Evolutionary conservation across 768 basidiomycete genomes (phyloP), one percentile per base, ranked within the genome.

Genomic region (Boletales sp.): DNA sequence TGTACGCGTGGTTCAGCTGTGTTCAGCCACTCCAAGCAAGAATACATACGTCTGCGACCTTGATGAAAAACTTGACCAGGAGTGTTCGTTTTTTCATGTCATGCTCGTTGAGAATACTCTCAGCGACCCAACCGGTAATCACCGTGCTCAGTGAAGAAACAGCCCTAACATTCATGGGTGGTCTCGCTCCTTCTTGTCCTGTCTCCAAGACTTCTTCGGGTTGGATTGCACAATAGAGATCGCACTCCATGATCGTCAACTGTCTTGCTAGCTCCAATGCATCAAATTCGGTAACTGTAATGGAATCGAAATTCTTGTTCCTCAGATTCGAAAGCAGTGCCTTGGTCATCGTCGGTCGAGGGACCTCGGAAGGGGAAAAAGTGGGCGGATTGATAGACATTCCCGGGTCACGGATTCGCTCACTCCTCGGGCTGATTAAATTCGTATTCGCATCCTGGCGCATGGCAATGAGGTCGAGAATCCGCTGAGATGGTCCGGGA

Each of bases 71-170:
- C 69, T 94, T 94, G 62, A 95, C 77, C 54, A 94, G 62, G 8
- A 64, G 50, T 21, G 84, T 86, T 53, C 94, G 75, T 70, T 84
- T 90, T 77, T 91, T 94, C 57, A 84, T 79, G 69, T 98, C 95
- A 46, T 75, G 79, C 71, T 99, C 95, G 59, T 85, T 85, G 43
- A 99, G 71, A 53, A 99, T 94, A 60, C 87, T 86, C 70, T 98
- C 95, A 9, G 94, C 87, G 30, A 97, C 90, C 90, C 93, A 95
- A 5, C 94, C 94, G 1, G 94, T 97, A 57, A 97, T 86, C 47
- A 86, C 82, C 13, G 94, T 98, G 64, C 92, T 95, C 64, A 97
- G 70, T 6, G 87, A 83, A 40, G 86, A 86, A 56, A 98, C 85
- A 19, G 88, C 87, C 65, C 82, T 87, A 40, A 98, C 85, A 57